Evolutionary conservation across 768 basidiomycete species (phyloP), one percentile per base, ranked within the genome.

Genomic region (Trichaptum fuscoviolaceum): DNA sequence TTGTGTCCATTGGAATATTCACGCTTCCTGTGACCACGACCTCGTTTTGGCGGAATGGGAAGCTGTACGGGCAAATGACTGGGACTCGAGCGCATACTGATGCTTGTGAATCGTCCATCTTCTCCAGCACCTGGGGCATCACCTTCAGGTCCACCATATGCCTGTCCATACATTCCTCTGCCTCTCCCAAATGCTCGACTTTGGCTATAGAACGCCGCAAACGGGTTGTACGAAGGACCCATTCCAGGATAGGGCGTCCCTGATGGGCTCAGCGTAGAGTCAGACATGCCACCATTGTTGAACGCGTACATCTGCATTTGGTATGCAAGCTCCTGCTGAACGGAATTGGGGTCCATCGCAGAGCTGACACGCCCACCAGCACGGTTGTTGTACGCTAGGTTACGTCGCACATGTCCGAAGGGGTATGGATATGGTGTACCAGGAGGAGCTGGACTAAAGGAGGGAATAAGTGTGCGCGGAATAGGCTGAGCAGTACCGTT

Each of bases 371-470:
- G 69, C 57, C 79, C 77, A 3, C 74, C 75, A 0, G 78, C 68
- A 20, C 59, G 59, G 23, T 25, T 25, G 24, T 25, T 25, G 59
- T 80, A 81, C 9, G 76, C 67, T 23, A 71, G 73, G 59, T 82
- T 74, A 59, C 80, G 82, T 0, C 91, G 84, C 25, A 85, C 85
- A 66, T 92, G 91, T 18, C 83, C 82, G 76, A 87, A 93, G 0
- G 90, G 90, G 73, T 86, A 90, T 0, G 91, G 92, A 67, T 91
- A 92, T 1, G 92, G 92, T 4, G 92, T 93, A 9, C 91, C 83
- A 6, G 84, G 84, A 9, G 81, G 80, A 1, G 85, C 78, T 0
- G 87, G 85, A 68, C 85, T 87, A 69, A 81, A 82, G 0, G 80
- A 77, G 0, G 79, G 78, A 35, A 78, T 72, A 5, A 77, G 59